Evolutionary conservation across 23 red algal genomes (phyloP).

Genomic region (Gracilaria domingensis): DNA sequence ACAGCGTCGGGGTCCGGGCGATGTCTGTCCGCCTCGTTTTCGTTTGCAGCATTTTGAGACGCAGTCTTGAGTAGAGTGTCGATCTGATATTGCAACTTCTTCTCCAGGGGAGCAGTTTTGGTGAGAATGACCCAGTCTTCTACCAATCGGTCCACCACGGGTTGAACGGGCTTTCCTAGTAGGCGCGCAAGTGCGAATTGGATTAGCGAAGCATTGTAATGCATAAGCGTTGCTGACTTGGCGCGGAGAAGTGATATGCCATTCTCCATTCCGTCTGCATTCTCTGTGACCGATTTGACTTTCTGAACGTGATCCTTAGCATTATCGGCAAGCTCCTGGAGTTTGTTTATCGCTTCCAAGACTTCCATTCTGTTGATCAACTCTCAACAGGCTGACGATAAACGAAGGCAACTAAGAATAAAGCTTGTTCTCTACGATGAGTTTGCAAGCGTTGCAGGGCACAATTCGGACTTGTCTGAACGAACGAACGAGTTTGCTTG

Average conservation of each 20-base stretch:
- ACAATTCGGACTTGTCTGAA: no score
- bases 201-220: conserved; percentile 40
- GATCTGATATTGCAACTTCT: conserved; percentile 42
- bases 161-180: conserved; percentile 15
- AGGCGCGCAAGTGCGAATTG: conserved; percentile 8
- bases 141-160: conserved; percentile 15
- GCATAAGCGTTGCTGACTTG: conserved; percentile 58
- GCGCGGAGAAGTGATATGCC: conserved; percentile 58
- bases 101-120: conserved; percentile 42
- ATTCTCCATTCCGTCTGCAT: background rate
- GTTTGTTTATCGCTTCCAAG: background rate
- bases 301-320: background rate
- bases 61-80: conserved; percentile 36
- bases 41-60: background rate
- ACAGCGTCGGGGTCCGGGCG: conserved; percentile 21
- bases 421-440: no score
- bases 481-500: no score
- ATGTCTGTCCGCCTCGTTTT: conserved; percentile 18
- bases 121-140: conserved; percentile 58
- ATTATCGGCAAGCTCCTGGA: conserved; percentile 1
- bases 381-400: background rate
- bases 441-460: no score
- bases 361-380: background rate
- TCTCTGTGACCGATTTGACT: background rate
- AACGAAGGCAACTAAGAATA: no score